Percentiles rank a stretch among this genome's conserved stretches.
These are phyloP conservation scores for Pulicaria dysenterica DNA, from an alignment of 129 eudicot species.

Conservation along the genomic window DNA sequence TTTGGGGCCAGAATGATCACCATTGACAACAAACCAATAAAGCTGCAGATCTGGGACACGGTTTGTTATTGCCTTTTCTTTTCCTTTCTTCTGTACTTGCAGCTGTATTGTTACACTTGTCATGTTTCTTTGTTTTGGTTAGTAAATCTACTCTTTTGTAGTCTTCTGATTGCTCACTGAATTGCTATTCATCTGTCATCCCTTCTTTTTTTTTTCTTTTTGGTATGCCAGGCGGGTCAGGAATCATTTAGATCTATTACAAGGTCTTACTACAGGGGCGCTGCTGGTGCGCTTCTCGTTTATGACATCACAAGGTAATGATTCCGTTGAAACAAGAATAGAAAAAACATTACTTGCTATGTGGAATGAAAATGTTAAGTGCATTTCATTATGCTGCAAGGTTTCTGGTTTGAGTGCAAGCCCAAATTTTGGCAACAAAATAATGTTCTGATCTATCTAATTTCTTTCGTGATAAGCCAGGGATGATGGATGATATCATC, in stretches of 20 bases:
- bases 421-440: neutral
- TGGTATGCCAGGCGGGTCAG: slow-evolving; percentile 68
- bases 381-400: neutral
- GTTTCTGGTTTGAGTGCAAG: slow-evolving; percentile 8
- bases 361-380: slow-evolving; percentile 7
- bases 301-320: slow-evolving; percentile 67
- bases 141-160: neutral
- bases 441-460: neutral
- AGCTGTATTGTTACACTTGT: neutral
- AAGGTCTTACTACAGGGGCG: slow-evolving; percentile 82
- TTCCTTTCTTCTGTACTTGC: neutral
- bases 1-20: slow-evolving; percentile 86
- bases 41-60: slow-evolving; percentile 66
- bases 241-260: slow-evolving; percentile 83
- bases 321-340: neutral
- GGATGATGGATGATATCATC: neutral
- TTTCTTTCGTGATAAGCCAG: neutral
- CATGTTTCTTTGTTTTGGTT: neutral
- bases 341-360: neutral
- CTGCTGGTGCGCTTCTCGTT: no score
- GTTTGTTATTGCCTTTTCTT: slow-evolving; percentile 33
- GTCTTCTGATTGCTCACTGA: neutral
- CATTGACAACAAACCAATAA: no score
- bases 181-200: neutral
- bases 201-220: neutral